These are phyloP conservation scores for Aspergillus avenaceus DNA, from an alignment of 495 filamentous ascomycete species.

Conservation along the genomic window DNA sequence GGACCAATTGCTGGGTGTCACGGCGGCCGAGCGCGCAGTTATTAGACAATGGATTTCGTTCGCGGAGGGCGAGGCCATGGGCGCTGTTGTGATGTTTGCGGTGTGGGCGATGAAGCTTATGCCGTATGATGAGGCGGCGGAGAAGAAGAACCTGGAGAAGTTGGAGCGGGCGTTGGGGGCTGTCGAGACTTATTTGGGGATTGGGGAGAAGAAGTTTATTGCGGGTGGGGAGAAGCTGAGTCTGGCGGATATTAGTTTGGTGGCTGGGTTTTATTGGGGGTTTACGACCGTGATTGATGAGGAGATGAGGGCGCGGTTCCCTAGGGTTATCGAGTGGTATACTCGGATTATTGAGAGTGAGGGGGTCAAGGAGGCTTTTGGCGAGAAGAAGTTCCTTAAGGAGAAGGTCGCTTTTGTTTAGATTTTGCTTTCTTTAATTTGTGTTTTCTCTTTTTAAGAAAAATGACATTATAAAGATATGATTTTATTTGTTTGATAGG, in stretches of 20 bases:
- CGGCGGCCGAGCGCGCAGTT: constrained; percentile 39
- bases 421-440: too few relatives aligned
- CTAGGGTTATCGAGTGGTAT: constrained; percentile 41
- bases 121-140: constrained; percentile 32
- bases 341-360: constrained; percentile 37
- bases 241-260: constrained; percentile 52
- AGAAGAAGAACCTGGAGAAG: constrained; percentile 33
- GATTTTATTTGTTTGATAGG: too few relatives aligned
- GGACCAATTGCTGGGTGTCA: constrained; percentile 46
- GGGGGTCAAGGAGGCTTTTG: constrained; percentile 48
- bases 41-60: constrained; percentile 51
- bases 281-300: constrained; percentile 43
- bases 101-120: constrained; percentile 30
- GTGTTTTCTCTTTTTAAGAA: background rate
- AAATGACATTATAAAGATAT: background rate
- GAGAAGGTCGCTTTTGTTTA: constrained; percentile 24
- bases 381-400: constrained; percentile 41
- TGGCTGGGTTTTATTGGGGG: constrained; percentile 31
- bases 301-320: constrained; percentile 45
- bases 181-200: constrained; percentile 2
- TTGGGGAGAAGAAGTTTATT: constrained; percentile 42
- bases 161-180: constrained; percentile 29
- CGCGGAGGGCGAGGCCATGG: constrained; percentile 41
- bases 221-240: constrained; percentile 43
- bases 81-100: constrained; percentile 22